Evolutionary conservation across 805 yeast species (phyloP).

Genomic region (Lipomyces sp.): DNA sequence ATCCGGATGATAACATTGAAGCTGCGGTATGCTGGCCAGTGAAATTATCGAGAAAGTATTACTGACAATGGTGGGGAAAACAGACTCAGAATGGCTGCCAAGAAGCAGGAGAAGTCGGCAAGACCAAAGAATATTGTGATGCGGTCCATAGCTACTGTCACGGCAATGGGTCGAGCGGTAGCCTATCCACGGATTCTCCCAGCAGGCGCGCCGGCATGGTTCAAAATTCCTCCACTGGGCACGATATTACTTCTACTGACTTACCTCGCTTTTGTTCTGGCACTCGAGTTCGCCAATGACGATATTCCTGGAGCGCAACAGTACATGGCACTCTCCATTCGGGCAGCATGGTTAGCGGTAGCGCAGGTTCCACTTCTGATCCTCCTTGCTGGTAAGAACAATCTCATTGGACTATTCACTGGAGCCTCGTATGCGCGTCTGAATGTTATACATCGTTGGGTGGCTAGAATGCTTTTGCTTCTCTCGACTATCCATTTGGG

Average conservation of each 20-base stretch:
- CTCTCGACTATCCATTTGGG: slow-evolving; percentile 39
- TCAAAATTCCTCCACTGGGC: slow-evolving; percentile 4
- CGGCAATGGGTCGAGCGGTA: slow-evolving; percentile 2
- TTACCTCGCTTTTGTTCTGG: slow-evolving; percentile 3
- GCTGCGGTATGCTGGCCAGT: slow-evolving; percentile 6
- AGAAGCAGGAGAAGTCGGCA: slow-evolving; percentile 1
- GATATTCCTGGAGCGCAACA: slow-evolving; percentile 1
- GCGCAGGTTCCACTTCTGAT: slow-evolving; percentile 38
- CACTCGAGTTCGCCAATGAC: not conserved
- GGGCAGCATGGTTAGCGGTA: slow-evolving; percentile 40
- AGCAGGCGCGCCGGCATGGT: not conserved
- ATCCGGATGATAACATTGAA: slow-evolving; percentile 1
- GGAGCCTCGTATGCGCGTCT: slow-evolving; percentile 34
- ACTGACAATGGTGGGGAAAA: no score
- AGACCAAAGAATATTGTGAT: slow-evolving; percentile 3
- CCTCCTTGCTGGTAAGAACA: slow-evolving; percentile 30
- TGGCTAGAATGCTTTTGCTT: slow-evolving; percentile 35
- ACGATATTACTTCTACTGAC: slow-evolving; percentile 3
- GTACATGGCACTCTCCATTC: slow-evolving; percentile 30
- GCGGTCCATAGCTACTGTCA: slow-evolving; percentile 1
- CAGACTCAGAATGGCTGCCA: not conserved
- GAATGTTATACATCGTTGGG: slow-evolving; percentile 38
- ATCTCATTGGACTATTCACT: slow-evolving; percentile 30
- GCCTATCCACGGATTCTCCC: not conserved
- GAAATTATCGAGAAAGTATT: not conserved